phyloP scores from a whole-genome alignment of 371 early-diverging fungal species.

The Mucor racemosus region DNA sequence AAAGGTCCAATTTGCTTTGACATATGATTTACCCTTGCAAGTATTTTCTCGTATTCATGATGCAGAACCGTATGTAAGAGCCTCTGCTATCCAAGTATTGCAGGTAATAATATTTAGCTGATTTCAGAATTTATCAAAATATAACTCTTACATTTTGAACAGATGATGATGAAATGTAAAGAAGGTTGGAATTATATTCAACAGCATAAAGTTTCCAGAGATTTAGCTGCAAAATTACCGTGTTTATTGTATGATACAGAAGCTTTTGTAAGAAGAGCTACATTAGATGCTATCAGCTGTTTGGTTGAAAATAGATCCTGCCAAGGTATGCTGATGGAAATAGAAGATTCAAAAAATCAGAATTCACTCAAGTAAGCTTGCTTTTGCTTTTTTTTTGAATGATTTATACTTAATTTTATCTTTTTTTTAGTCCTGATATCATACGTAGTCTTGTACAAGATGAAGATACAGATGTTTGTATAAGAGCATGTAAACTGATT shows the following conservation, averaged over 20 bases:
- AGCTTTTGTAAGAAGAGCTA: constrained; percentile 64
- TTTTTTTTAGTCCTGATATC: constrained; percentile 38
- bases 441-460: constrained; percentile 56
- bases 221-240: constrained; percentile 43
- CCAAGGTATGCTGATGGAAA: constrained; percentile 39
- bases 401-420: neutral
- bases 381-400: neutral
- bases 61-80: constrained; percentile 61
- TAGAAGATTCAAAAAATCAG: constrained; percentile 14
- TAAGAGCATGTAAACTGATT: constrained; percentile 55
- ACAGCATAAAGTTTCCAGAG: constrained; percentile 30
- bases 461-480: constrained; percentile 60
- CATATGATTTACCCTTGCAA: constrained; percentile 45
- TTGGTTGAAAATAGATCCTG: constrained; percentile 53
- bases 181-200: constrained; percentile 50
- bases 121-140: neutral
- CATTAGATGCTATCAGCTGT: constrained; percentile 60
- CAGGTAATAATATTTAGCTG: constrained; percentile 33
- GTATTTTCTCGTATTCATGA: constrained; percentile 57
- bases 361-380: constrained; percentile 38
- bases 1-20: constrained; percentile 54
- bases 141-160: neutral
- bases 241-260: constrained; percentile 59
- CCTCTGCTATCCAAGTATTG: constrained; percentile 55
- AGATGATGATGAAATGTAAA: constrained; percentile 39